phyloP scores from a whole-genome alignment of 2,329 filamentous ascomycete genomes.

The Colletotrichum acutatum region DNA sequence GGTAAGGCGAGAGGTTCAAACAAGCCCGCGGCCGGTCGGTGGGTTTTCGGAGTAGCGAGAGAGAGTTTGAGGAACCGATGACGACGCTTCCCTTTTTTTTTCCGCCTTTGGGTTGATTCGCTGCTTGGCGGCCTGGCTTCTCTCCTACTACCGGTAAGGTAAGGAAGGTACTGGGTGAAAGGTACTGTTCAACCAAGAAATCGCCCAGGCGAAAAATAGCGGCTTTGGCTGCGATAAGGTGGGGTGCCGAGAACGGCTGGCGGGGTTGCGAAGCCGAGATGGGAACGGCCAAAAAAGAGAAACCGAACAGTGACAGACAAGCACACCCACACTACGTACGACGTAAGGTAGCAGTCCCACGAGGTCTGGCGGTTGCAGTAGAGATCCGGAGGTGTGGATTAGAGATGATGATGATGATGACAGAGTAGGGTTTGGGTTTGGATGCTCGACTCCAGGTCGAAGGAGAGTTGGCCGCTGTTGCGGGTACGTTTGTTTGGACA shows the following conservation, averaged over 20 bases:
- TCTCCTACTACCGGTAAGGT: no score
- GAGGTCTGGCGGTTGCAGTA: background rate
- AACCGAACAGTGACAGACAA: background rate
- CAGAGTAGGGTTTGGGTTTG: background rate
- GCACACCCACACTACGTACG: background rate
- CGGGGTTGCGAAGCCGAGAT: conserved; percentile 23
- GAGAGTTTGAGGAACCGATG: conserved; percentile 13
- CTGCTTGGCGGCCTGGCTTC: background rate
- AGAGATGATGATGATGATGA: background rate
- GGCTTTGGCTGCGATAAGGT: conserved; percentile 32
- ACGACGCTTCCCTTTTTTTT: conserved; percentile 22
- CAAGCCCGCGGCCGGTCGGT: background rate
- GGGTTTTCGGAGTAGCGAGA: background rate
- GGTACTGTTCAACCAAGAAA: conserved; percentile 5
- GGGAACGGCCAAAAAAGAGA: background rate
- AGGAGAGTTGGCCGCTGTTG: background rate
- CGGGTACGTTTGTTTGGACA: background rate
- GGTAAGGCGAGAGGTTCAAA: background rate
- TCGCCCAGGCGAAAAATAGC: conserved; percentile 26
- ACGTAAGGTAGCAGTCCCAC: background rate
- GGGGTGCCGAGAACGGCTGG: conserved; percentile 35
- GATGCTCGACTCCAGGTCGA: conserved; percentile 4
- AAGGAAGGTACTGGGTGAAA: background rate
- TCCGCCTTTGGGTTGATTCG: background rate
- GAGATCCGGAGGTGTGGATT: background rate